A percentile compares a stretch with the other conserved stretches of the same genome.
Evolutionary conservation across 306 rosid species (phyloP).

Genomic region (Glycine tomentella): DNA sequence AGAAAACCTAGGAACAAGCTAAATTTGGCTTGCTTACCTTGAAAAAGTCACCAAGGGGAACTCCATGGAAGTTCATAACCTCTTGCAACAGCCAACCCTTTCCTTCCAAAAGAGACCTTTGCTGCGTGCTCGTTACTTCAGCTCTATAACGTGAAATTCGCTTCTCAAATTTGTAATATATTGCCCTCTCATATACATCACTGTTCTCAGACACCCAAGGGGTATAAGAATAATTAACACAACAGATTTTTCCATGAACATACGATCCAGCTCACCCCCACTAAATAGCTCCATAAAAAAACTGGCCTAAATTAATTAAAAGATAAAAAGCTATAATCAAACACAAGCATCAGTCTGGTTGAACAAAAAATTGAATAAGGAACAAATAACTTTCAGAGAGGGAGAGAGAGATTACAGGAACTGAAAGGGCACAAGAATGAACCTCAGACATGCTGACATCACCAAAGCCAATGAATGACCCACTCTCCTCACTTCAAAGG

Average conservation of each 20-base stretch:
- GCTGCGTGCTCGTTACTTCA: constrained; percentile 88
- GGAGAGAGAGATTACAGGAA: constrained; percentile 69
- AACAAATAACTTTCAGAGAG: constrained; percentile 25
- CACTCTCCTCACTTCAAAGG: constrained; percentile 72
- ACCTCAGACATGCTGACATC: constrained; percentile 87
- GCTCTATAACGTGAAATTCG: constrained; percentile 73
- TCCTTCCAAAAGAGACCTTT: constrained; percentile 60
- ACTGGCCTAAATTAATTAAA: constrained; percentile 60
- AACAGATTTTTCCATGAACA: constrained; percentile 84
- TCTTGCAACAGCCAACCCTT: constrained; percentile 87
- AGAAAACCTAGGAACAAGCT: constrained; percentile 16
- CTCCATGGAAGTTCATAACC: constrained; percentile 86
- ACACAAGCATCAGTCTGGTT: neutral
- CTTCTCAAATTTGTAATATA: constrained; percentile 78
- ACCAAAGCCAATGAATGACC: constrained; percentile 71
- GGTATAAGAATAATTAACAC: constrained; percentile 73
- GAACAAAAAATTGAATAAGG: neutral
- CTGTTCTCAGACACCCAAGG: constrained; percentile 93
- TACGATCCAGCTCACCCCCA: constrained; percentile 83
- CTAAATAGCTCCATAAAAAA: constrained; percentile 76
- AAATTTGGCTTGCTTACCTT: constrained; percentile 61
- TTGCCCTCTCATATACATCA: constrained; percentile 70
- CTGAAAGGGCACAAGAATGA: constrained; percentile 61
- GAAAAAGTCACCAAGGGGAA: constrained; percentile 88
- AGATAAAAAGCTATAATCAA: constrained; percentile 43